These are phyloP conservation scores for Pleoardoris graminearum DNA, from an alignment of 2,329 filamentous ascomycete genomes.

Conservation along the genomic window DNA sequence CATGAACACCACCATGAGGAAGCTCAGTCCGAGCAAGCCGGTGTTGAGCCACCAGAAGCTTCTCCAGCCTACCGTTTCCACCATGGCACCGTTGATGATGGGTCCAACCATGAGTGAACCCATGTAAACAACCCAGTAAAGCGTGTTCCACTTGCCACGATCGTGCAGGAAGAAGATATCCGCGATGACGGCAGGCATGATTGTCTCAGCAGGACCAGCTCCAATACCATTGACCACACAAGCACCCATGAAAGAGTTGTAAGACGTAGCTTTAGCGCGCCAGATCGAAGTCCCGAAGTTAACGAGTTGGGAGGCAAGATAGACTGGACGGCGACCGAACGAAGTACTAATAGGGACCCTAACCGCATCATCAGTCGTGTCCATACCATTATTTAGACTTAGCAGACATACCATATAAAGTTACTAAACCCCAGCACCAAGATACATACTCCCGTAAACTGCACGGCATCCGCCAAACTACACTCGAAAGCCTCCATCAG, in stretches of 20 bases:
- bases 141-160: slow-evolving; percentile 63
- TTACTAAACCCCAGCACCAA: slow-evolving; percentile 63
- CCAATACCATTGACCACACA: slow-evolving; percentile 65
- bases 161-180: slow-evolving; percentile 69
- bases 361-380: slow-evolving; percentile 1
- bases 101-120: slow-evolving; percentile 62
- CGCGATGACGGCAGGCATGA: slow-evolving; percentile 65
- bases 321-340: slow-evolving; percentile 59
- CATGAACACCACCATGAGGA: slow-evolving; percentile 59
- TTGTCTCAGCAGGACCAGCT: slow-evolving; percentile 64
- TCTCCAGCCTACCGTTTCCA: slow-evolving; percentile 60
- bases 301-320: slow-evolving; percentile 57
- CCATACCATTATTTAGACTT: too few relatives aligned
- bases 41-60: slow-evolving; percentile 70
- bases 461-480: slow-evolving; percentile 57
- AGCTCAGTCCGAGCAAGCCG: slow-evolving; percentile 54
- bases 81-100: slow-evolving; percentile 65
- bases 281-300: slow-evolving; percentile 60
- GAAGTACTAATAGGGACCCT: slow-evolving; percentile 61
- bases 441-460: slow-evolving; percentile 61
- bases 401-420: slow-evolving; percentile 57
- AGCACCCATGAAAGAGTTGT: slow-evolving; percentile 66
- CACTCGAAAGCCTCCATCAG: slow-evolving; percentile 61
- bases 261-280: slow-evolving; percentile 61
- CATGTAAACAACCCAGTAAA: slow-evolving; percentile 67